A percentile compares a stretch with the other conserved stretches of the same genome.
These are phyloP conservation scores for Thalassiosira hispida DNA, from an alignment of 352 stramenopile species.

Conservation along the genomic window DNA sequence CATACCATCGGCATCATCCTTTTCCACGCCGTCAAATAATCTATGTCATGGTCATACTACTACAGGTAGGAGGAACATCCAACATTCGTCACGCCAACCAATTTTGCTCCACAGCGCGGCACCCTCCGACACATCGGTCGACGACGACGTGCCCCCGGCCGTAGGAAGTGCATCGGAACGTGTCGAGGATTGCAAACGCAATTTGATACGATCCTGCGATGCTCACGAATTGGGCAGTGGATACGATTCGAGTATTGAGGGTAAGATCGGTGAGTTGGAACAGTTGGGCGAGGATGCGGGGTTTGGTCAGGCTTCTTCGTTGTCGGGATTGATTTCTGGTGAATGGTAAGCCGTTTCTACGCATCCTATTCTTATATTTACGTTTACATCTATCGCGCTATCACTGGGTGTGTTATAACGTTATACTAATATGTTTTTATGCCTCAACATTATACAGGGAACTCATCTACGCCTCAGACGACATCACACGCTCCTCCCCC, in stretches of 20 bases:
- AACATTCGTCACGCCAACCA: not conserved
- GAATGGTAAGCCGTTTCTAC: conserved; percentile 65
- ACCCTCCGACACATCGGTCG: conserved; percentile 8
- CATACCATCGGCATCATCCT: not conserved
- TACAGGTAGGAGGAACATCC: not conserved
- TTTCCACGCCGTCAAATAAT: not conserved
- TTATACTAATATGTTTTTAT: too few relatives aligned
- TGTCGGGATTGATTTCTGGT: conserved; percentile 67
- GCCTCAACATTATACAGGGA: conserved; percentile 69
- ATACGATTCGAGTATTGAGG: conserved; percentile 16
- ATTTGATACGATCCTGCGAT: conserved; percentile 26
- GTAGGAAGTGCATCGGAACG: conserved; percentile 20
- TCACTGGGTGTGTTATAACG: too few relatives aligned
- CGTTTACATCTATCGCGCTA: conserved; percentile 1
- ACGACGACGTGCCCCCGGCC: conserved; percentile 3
- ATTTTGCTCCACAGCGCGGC: conserved; percentile 8
- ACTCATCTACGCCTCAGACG: conserved; percentile 74
- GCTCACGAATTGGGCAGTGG: conserved; percentile 17
- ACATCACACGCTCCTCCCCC: conserved; percentile 75
- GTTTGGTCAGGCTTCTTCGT: conserved; percentile 70
- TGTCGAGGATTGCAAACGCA: conserved; percentile 32
- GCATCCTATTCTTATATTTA: not conserved
- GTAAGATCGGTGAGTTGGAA: conserved; percentile 33
- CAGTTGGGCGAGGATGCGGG: conserved; percentile 40
- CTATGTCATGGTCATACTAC: not conserved